Evolutionary conservation across 108 stramenopile genomes (phyloP), one percentile per base, ranked within the genome.

Genomic region (Nitzschia sp.): DNA sequence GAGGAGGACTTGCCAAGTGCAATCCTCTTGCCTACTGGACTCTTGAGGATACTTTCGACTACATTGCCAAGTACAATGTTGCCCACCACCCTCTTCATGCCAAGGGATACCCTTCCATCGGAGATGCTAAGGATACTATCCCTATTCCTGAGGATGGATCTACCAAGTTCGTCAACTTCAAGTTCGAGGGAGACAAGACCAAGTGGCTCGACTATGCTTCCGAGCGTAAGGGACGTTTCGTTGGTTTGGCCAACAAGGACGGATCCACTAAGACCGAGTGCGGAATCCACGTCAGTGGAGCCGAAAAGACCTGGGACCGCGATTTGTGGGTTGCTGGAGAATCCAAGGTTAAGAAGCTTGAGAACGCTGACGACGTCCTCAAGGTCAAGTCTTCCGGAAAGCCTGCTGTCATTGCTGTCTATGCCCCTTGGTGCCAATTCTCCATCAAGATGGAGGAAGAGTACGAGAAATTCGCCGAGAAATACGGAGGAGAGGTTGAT

Each of bases 21-120:
- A 98, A 98, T 75, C 97, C 97, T 39, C 75, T 98, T 15, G 96
- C 97, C 54, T 98, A 96, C 92, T 96, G 97, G 97, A 87, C 94
- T 15, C 76, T 98, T 37, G 97, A 98, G 82, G 97, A 98, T 85
- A 91, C 89, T 68, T 98, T 95, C 74, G 91, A 93, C 59, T 98
- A 98, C 88, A 91, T 96, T 72, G 89, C 94, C 77, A 96, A 96
- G 81, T 90, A 98, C 86, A 67, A 94, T 51, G 93, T 93, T 26
- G 95, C 94, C 15, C 91, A 94, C 81, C 97, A 98, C 76, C 97
- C 97, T 21, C 89, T 95, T 15, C 95, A 96, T 77, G 97, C 95
- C 74, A 92, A 94, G 82, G 97, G 97, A 67, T 96, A 96, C 80
- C 96, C 96, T 37, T 88, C 86, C 67, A 90, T 95, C 63, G 97